These are phyloP conservation scores for Juncus effusus DNA, from an alignment of 176 grass and related monocot species.

Conservation along the genomic window DNA sequence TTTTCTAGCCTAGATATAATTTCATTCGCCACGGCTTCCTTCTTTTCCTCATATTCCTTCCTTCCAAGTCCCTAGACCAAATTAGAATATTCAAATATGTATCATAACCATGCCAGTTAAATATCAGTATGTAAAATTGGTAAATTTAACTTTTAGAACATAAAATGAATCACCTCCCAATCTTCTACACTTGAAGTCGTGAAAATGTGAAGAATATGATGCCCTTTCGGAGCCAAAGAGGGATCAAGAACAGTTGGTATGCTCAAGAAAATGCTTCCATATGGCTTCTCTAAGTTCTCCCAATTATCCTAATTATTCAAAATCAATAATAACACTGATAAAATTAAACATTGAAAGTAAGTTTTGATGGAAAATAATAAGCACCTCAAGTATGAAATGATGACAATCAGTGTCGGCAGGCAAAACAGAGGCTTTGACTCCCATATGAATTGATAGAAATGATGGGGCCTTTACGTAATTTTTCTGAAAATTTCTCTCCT, in stretches of 20 bases:
- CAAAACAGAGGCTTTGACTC: constrained; percentile 80
- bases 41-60: constrained; percentile 83
- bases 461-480: constrained; percentile 91
- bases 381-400: constrained; percentile 94
- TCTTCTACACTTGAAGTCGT: constrained; percentile 84
- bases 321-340: neutral
- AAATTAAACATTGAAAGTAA: neutral
- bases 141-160: neutral
- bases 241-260: constrained; percentile 94
- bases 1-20: constrained; percentile 85
- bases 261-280: constrained; percentile 98
- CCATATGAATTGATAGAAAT: constrained; percentile 96
- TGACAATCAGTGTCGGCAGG: constrained; percentile 86
- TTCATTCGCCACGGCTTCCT: constrained; percentile 63
- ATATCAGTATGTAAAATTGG: constrained; percentile 3
- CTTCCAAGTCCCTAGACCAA: constrained; percentile 50
- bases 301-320: constrained; percentile 61
- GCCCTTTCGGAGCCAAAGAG: constrained; percentile 78
- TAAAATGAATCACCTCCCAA: constrained; percentile 67
- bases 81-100: constrained; percentile 18
- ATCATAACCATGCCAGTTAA: neutral
- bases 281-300: constrained; percentile 77
- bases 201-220: constrained; percentile 97
- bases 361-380: neutral
- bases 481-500: constrained; percentile 91